These are phyloP conservation scores for Brassica nigra DNA, from an alignment of 345 rosid species.

Conservation along the genomic window DNA sequence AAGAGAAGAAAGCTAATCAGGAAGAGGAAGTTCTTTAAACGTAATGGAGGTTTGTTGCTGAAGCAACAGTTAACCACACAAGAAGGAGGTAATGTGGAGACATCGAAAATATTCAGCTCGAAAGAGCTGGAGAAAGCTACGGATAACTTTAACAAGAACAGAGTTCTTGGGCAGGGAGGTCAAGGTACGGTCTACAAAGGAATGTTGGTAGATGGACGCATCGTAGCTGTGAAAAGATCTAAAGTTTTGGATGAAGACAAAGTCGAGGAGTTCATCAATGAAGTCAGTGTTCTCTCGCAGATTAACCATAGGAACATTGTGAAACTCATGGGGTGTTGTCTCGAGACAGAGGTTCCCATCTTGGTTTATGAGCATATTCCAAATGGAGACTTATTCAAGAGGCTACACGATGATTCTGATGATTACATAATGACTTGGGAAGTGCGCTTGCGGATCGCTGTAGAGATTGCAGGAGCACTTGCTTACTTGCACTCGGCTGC, in stretches of 20 bases:
- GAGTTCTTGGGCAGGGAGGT: neutral
- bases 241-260: neutral
- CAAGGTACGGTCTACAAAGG: neutral
- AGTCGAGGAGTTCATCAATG: neutral
- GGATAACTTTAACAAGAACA: neutral
- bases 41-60: slow-evolving; percentile 30
- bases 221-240: neutral
- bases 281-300: neutral
- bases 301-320: neutral
- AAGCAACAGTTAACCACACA: slow-evolving; percentile 6
- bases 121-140: neutral
- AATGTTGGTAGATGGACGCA: neutral
- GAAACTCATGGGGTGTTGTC: neutral
- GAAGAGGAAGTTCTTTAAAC: slow-evolving; percentile 23
- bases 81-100: neutral
- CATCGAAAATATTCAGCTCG: neutral
- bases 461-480: neutral
- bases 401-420: neutral
- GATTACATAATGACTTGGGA: neutral
- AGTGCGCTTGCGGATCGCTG: neutral
- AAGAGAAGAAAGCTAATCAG: neutral
- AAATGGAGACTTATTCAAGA: neutral
- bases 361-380: neutral
- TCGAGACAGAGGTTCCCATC: neutral
- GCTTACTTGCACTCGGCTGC: neutral